Evolutionary conservation across 768 basidiomycete genomes (phyloP).

Genomic region (Termitomyces sp.): DNA sequence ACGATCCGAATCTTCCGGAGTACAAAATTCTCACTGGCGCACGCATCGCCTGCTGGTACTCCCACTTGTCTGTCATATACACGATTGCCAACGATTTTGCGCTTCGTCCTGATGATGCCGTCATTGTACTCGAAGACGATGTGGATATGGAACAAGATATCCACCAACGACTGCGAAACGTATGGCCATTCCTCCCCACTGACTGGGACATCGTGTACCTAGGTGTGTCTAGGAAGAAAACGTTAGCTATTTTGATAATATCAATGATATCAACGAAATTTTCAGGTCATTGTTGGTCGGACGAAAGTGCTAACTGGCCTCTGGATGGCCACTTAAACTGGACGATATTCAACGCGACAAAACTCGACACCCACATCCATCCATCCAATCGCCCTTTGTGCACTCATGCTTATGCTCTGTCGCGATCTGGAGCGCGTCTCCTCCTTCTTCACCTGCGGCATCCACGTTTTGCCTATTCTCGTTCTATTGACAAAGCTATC

Average conservation of each 20-base stretch:
- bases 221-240: slow-evolving; percentile 10
- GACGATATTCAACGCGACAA: not conserved
- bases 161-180: slow-evolving; percentile 25
- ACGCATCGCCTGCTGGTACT: slow-evolving; percentile 70
- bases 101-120: slow-evolving; percentile 22
- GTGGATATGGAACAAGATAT: slow-evolving; percentile 72
- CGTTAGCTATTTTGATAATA: too few relatives aligned
- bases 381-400: slow-evolving; percentile 61
- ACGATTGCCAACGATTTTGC: slow-evolving; percentile 27
- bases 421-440: slow-evolving; percentile 52
- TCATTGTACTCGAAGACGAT: slow-evolving; percentile 72
- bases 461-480: slow-evolving; percentile 69
- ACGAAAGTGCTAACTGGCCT: slow-evolving; percentile 48
- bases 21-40: slow-evolving; percentile 50
- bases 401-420: slow-evolving; percentile 69
- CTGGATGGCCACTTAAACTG: slow-evolving; percentile 15
- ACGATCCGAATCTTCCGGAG: slow-evolving; percentile 30
- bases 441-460: slow-evolving; percentile 54
- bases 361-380: slow-evolving; percentile 33
- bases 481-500: slow-evolving; percentile 71
- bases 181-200: slow-evolving; percentile 51
- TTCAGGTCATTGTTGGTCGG: slow-evolving; percentile 76
- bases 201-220: slow-evolving; percentile 75
- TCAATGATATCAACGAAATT: not conserved
- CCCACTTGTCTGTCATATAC: slow-evolving; percentile 54